These are phyloP conservation scores for Prunus padus DNA, from an alignment of 306 rosid species.

Conservation along the genomic window DNA sequence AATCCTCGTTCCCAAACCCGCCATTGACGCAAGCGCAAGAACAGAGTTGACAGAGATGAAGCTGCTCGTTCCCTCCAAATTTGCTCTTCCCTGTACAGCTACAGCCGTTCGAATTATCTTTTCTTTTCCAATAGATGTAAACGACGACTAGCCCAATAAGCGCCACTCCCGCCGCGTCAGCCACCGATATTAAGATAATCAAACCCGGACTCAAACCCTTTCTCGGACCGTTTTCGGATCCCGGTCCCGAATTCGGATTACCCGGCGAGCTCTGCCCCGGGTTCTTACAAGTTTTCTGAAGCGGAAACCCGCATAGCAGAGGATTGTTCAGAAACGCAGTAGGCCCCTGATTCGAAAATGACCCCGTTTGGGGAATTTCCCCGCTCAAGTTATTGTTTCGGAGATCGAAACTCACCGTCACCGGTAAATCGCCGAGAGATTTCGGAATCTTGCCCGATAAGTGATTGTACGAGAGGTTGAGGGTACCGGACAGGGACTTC, in stretches of 20 bases:
- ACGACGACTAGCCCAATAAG: conserved; percentile 65
- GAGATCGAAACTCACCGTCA: conserved; percentile 76
- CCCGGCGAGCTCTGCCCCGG: conserved; percentile 41
- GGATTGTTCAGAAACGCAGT: conserved; percentile 88
- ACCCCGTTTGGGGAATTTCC: conserved; percentile 89
- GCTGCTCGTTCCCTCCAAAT: conserved; percentile 37
- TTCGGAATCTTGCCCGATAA: conserved; percentile 67
- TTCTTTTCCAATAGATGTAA: conserved; percentile 82
- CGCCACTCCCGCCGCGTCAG: conserved; percentile 82
- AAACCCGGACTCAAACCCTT: conserved; percentile 73
- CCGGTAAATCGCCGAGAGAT: conserved; percentile 71
- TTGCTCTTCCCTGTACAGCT: conserved; percentile 49
- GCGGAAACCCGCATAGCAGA: conserved; percentile 76
- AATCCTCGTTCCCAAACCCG: conserved; percentile 58
- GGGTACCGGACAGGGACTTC: conserved; percentile 71
- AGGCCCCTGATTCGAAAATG: conserved; percentile 90
- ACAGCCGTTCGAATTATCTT: conserved; percentile 67
- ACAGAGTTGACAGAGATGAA: conserved; percentile 28
- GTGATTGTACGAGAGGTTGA: conserved; percentile 84
- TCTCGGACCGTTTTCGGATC: background rate
- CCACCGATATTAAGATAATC: conserved; percentile 71
- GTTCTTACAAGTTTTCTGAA: conserved; percentile 59
- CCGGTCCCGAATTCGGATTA: conserved; percentile 35
- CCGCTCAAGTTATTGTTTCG: conserved; percentile 74
- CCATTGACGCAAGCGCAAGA: conserved; percentile 51